Conservation (phyloP, 169 alveolate genomes). For the Eimeria maxima region DNA sequence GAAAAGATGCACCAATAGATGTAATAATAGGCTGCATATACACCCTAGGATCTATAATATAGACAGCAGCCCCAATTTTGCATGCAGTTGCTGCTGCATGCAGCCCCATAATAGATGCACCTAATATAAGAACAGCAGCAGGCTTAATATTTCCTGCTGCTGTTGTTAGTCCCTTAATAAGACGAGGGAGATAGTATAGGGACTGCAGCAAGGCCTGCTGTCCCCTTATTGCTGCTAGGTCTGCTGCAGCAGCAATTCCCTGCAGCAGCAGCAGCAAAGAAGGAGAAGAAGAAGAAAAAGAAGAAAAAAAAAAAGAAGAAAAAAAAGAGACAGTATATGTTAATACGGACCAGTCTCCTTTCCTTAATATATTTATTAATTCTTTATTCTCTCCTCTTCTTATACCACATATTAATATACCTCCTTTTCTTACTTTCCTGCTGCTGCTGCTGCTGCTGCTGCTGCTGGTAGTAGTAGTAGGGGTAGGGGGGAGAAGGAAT, state of each 20-base stretch:
- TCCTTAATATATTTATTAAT: no score
- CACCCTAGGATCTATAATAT: not conserved
- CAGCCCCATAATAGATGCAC: conserved; percentile 97
- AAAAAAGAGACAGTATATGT: no score
- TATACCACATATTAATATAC: not conserved
- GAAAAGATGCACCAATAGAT: conserved; percentile 1
- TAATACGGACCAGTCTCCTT: no score
- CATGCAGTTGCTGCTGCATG: conserved; percentile 82
- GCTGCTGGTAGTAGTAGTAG: not conserved
- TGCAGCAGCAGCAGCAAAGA: no score
- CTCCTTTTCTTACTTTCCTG: not conserved
- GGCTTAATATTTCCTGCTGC: conserved; percentile 90
- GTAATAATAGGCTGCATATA: not conserved
- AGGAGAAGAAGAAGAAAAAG: not conserved
- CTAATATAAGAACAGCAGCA: conserved; percentile 94
- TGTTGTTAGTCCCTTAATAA: conserved; percentile 10
- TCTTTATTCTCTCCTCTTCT: not conserved
- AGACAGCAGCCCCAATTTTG: conserved; percentile 77
- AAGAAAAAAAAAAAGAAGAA: not conserved
- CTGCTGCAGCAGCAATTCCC: not conserved
- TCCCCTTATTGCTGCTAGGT: not conserved
- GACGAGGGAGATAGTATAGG: conserved; percentile 5
- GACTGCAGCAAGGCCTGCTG: not conserved
- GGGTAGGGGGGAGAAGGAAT: not conserved
- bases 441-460: not conserved